These are phyloP conservation scores for Yamadazyma atmosphaerica DNA, from an alignment of 1,139 yeast species.

Conservation along the genomic window DNA sequence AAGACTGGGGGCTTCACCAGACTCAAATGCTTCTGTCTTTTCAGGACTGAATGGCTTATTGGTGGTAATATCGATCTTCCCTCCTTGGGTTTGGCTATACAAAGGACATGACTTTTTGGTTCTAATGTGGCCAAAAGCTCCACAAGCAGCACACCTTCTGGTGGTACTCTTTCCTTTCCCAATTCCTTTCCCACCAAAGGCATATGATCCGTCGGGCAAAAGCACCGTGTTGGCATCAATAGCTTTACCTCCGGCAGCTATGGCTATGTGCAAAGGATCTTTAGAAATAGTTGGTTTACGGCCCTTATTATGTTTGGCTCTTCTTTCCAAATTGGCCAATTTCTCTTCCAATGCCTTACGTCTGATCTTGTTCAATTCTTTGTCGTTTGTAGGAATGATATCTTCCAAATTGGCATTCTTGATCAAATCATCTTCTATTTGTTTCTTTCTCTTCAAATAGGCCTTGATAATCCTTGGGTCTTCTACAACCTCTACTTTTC, in stretches of 20 bases:
- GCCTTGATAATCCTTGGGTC: slow-evolving; percentile 90
- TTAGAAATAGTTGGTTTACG: slow-evolving; percentile 26
- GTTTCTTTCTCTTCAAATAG: slow-evolving; percentile 76
- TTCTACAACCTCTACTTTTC: slow-evolving; percentile 72
- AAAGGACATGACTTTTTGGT: slow-evolving; percentile 92
- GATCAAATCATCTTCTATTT: slow-evolving; percentile 67
- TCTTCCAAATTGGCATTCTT: slow-evolving; percentile 61
- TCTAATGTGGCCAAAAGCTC: slow-evolving; percentile 91
- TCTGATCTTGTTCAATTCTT: slow-evolving; percentile 77
- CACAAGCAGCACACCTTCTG: slow-evolving; percentile 91
- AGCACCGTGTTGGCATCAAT: slow-evolving; percentile 46
- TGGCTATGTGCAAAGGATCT: slow-evolving; percentile 41
- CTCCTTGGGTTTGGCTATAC: slow-evolving; percentile 42
- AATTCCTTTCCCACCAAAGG: slow-evolving; percentile 60
- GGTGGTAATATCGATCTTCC: slow-evolving; percentile 14
- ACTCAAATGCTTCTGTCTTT: slow-evolving; percentile 1
- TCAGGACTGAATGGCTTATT: slow-evolving; percentile 6
- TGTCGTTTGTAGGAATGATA: slow-evolving; percentile 78
- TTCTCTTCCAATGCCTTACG: slow-evolving; percentile 81
- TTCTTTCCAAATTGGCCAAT: slow-evolving; percentile 78
- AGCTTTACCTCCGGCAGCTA: slow-evolving; percentile 46
- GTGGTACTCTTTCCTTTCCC: slow-evolving; percentile 80
- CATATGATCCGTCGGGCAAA: slow-evolving; percentile 48
- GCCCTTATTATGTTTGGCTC: slow-evolving; percentile 49
- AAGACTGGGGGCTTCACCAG: neutral